Evolutionary conservation across 225 moss, liverwort and hornwort genomes (phyloP).

Genomic region (Sphagnum contortum): DNA sequence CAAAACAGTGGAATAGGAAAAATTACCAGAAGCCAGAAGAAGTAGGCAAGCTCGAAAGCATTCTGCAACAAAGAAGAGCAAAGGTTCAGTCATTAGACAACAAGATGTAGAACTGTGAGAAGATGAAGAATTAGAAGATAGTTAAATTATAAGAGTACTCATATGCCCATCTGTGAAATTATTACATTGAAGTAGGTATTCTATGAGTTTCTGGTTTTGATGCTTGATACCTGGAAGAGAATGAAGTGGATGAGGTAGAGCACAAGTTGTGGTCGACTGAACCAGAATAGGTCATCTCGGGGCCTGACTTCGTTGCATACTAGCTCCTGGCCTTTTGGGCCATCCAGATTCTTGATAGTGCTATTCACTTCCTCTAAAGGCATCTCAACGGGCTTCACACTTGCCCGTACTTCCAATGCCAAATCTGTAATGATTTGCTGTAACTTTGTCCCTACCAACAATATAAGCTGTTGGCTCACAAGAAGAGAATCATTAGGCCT

Average conservation of each 20-base stretch:
- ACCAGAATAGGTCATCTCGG: slow-evolving; percentile 53
- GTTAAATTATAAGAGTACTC: too few relatives aligned
- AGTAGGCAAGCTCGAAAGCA: slow-evolving; percentile 83
- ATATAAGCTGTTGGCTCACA: slow-evolving; percentile 33
- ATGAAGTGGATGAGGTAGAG: slow-evolving; percentile 65
- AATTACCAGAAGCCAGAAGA: slow-evolving; percentile 84
- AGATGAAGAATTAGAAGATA: too few relatives aligned
- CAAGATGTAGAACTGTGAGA: too few relatives aligned
- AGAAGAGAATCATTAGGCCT: too few relatives aligned
- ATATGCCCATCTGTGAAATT: too few relatives aligned
- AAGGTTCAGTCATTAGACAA: too few relatives aligned
- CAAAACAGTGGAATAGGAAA: neutral
- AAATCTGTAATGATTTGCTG: slow-evolving; percentile 46
- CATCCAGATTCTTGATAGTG: too few relatives aligned
- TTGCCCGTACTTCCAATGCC: slow-evolving; percentile 23
- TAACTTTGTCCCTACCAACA: slow-evolving; percentile 49
- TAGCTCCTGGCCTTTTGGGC: slow-evolving; percentile 5
- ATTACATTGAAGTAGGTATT: too few relatives aligned
- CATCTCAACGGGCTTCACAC: too few relatives aligned
- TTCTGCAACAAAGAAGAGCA: slow-evolving; percentile 35
- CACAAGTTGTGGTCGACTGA: slow-evolving; percentile 38
- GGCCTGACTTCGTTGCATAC: slow-evolving; percentile 23
- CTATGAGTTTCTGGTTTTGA: too few relatives aligned
- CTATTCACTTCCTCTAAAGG: too few relatives aligned
- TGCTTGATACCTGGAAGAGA: slow-evolving; percentile 38